Base-by-base conservation (phyloP, 176 grass and related monocot species). In the Secale cereale region DNA sequence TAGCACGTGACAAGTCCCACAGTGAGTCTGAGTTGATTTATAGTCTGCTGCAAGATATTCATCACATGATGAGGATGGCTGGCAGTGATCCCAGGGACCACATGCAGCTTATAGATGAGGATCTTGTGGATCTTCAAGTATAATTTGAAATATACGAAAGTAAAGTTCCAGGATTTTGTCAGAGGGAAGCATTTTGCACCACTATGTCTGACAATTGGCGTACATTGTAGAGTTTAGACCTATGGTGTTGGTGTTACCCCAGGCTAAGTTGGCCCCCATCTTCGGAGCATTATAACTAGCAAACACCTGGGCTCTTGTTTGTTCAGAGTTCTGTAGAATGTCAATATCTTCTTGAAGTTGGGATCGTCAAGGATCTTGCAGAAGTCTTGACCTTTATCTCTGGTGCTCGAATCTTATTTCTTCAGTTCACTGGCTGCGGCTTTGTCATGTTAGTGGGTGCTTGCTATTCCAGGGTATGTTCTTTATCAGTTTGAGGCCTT, bases 1-100 rank as follows among this genome's bases (percentile, higher is more conserved):
- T 97, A 35, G 81, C 85, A 32, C 85, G 87, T 81, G 94, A 97
- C 80, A 94, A 88, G 76, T 97, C 87, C 81, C 89, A 97, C 19
- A 84, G 59, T 37, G 87, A 94, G 23, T 86, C 70, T 79, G 85
- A 80, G 0, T 62, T 73, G 79, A 92, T 94, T n/a, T 80, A 85
- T 17, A 14, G 30, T 71, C 26, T 94, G 82, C 28, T 97, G 39
- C 82, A 90, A 76, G 83, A 92, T 82, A 86, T 97, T 52, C 94
- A 94, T 86, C 43, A 88, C 81, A 86, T 87, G 68, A 90, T 97
- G 82, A 90, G 78, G 76, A 80, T 84, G 84, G 39, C n/a, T 73
- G 85, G 65, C 20, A 81, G 80, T 85, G 73, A 83, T 30, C 67
- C 76, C 11, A 41, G 8, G 31, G 78, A 85, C 45, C 45, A 67